phyloP scores from a whole-genome alignment of 176 grass and related monocot species.

The Puya raimondii region DNA sequence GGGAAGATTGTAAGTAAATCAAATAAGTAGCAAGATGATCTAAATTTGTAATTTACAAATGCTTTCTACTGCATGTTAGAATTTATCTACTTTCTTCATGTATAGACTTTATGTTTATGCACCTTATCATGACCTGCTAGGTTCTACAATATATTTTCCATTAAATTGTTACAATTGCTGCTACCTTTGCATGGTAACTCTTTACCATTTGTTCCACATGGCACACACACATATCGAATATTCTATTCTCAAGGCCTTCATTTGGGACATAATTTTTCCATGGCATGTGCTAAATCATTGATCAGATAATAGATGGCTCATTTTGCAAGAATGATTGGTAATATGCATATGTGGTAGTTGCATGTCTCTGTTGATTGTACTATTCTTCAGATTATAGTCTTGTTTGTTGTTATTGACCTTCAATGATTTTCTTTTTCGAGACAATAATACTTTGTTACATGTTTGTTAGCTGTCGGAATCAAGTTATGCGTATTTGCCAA shows the following conservation, averaged over 20 bases:
- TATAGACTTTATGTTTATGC: constrained; percentile 7
- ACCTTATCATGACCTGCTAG: constrained; percentile 9
- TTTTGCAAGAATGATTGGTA: background rate
- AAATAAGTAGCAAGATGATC: constrained; percentile 3
- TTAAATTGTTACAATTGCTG: background rate
- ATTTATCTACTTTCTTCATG: background rate
- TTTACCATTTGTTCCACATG: background rate
- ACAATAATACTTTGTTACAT: background rate
- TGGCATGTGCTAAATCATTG: background rate
- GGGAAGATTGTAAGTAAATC: constrained; percentile 87
- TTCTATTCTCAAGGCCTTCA: no score
- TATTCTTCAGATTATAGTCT: background rate
- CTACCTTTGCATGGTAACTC: background rate
- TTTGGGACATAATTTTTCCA: background rate
- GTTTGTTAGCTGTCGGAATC: background rate
- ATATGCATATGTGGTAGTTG: background rate
- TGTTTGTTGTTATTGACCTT: background rate
- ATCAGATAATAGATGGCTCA: background rate
- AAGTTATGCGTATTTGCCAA: background rate
- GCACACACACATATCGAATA: no score
- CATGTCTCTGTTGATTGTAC: background rate
- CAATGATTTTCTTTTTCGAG: background rate
- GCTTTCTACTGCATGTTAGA: no score
- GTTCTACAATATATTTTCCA: background rate
- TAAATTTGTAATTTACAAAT: constrained; percentile 8